These are phyloP conservation scores for Collybia sp. DNA, from an alignment of 768 basidiomycete species.

Conservation along the genomic window DNA sequence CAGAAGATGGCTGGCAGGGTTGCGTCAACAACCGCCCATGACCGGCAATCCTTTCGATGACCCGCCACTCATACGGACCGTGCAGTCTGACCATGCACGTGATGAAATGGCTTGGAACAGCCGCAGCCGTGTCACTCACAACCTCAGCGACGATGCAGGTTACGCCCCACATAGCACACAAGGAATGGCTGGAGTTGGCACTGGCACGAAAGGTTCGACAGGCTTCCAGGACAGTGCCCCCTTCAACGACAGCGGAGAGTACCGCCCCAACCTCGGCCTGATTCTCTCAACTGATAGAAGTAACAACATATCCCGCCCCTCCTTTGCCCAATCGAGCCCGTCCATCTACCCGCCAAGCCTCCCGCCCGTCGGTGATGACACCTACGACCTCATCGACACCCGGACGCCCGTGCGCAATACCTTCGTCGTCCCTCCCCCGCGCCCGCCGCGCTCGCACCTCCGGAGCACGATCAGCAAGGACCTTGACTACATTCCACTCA, in stretches of 20 bases:
- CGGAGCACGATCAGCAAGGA: conserved; percentile 20
- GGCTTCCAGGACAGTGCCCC: neutral
- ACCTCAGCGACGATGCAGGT: too few relatives aligned
- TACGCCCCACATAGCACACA: too few relatives aligned
- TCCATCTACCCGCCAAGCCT: conserved; percentile 46
- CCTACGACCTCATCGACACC: conserved; percentile 7
- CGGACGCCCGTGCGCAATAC: conserved; percentile 5
- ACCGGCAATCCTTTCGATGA: conserved; percentile 32
- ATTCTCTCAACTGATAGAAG: conserved; percentile 6
- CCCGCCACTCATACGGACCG: conserved; percentile 13
- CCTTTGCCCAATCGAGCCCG: conserved; percentile 39
- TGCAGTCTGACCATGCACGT: neutral
- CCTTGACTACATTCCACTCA: conserved; percentile 26
- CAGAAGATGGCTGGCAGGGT: conserved; percentile 29
- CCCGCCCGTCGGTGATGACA: conserved; percentile 28
- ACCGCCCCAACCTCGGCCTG: neutral
- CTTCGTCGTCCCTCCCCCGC: conserved; percentile 11
- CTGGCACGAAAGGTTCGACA: too few relatives aligned
- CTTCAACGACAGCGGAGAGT: neutral
- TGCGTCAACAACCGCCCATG: conserved; percentile 25
- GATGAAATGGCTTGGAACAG: neutral
- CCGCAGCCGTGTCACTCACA: neutral
- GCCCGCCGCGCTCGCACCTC: conserved; percentile 16
- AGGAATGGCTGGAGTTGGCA: too few relatives aligned
- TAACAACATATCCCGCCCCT: conserved; percentile 15